Conservation (phyloP, 2,329 filamentous ascomycete species). For the Pseudodiploospora longispora region DNA sequence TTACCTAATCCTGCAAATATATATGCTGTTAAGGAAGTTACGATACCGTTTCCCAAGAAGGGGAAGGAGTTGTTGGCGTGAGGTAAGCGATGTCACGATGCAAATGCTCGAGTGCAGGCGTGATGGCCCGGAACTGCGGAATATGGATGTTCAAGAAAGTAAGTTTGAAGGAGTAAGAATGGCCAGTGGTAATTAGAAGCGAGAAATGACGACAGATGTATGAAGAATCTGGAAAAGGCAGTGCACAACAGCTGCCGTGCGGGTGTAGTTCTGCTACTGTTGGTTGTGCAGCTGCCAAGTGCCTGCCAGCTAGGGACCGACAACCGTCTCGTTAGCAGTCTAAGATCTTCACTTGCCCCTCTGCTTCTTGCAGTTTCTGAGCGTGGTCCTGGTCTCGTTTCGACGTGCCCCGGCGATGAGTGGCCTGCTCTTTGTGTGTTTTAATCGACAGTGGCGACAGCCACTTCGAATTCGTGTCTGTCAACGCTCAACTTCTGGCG, state of each 20-base stretch:
- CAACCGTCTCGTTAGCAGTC: not conserved
- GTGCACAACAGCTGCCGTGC: slow-evolving; percentile 6
- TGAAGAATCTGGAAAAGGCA: not conserved
- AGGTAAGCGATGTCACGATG: slow-evolving; percentile 1
- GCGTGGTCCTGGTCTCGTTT: too few relatives aligned
- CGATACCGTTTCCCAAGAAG: slow-evolving; percentile 2
- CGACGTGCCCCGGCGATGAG: too few relatives aligned
- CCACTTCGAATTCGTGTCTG: too few relatives aligned
- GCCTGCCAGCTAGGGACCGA: slow-evolving; percentile 3
- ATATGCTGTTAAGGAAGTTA: slow-evolving; percentile 4
- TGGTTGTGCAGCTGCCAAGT: slow-evolving; percentile 3
- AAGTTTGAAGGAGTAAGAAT: slow-evolving; percentile 5
- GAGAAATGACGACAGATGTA: slow-evolving; percentile 7
- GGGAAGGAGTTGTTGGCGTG: slow-evolving; percentile 6
- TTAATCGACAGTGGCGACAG: too few relatives aligned
- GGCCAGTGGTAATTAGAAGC: slow-evolving; percentile 4
- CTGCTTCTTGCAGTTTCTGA: not conserved
- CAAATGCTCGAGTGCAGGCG: slow-evolving; percentile 6
- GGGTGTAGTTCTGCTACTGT: not conserved
- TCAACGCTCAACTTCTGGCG: too few relatives aligned
- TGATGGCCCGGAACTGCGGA: slow-evolving; percentile 1
- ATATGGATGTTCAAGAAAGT: not conserved
- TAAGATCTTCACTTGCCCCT: not conserved
- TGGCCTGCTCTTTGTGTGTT: too few relatives aligned
- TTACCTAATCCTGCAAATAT: slow-evolving; percentile 7